A percentile compares a stretch with the other conserved stretches of the same genome.
Evolutionary conservation across 768 basidiomycete species (phyloP).

Genomic region (Boletus subcaerulescens): DNA sequence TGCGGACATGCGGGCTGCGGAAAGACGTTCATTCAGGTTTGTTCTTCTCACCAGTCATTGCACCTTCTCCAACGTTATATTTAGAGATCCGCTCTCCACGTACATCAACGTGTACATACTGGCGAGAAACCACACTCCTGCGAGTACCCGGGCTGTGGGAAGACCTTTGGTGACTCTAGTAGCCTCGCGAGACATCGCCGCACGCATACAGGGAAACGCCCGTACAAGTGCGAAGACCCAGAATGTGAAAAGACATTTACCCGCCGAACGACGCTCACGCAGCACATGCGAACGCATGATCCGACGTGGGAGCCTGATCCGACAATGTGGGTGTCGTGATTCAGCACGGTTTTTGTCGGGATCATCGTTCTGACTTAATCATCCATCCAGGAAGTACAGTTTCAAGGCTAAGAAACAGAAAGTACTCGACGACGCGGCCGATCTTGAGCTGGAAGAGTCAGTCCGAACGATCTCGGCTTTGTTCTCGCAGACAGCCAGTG

Average conservation of each 20-base stretch:
- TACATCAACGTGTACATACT: constrained; percentile 86
- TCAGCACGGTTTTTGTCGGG: not conserved
- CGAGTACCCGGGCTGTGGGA: constrained; percentile 83
- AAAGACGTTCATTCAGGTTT: constrained; percentile 90
- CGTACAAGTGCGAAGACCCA: constrained; percentile 82
- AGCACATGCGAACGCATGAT: constrained; percentile 87
- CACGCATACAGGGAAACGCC: constrained; percentile 83
- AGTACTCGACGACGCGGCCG: constrained; percentile 49
- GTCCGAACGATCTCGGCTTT: constrained; percentile 73
- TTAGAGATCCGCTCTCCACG: constrained; percentile 85
- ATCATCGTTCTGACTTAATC: constrained; percentile 8
- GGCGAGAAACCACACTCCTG: constrained; percentile 92
- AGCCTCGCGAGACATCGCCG: constrained; percentile 89
- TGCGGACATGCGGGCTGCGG: constrained; percentile 73
- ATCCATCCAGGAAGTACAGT: constrained; percentile 59
- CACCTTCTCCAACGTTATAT: constrained; percentile 12
- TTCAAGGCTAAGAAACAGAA: constrained; percentile 71
- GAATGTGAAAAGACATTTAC: constrained; percentile 87
- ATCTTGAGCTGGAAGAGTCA: constrained; percentile 65
- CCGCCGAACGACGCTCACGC: constrained; percentile 76
- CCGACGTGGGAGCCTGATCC: constrained; percentile 84
- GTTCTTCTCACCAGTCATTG: constrained; percentile 9
- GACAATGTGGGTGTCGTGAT: constrained; percentile 54
- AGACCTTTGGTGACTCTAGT: constrained; percentile 89
- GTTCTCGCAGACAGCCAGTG: constrained; percentile 48